These are phyloP conservation scores for Monascus purpureus DNA, from an alignment of 495 filamentous ascomycete species.

Conservation along the genomic window DNA sequence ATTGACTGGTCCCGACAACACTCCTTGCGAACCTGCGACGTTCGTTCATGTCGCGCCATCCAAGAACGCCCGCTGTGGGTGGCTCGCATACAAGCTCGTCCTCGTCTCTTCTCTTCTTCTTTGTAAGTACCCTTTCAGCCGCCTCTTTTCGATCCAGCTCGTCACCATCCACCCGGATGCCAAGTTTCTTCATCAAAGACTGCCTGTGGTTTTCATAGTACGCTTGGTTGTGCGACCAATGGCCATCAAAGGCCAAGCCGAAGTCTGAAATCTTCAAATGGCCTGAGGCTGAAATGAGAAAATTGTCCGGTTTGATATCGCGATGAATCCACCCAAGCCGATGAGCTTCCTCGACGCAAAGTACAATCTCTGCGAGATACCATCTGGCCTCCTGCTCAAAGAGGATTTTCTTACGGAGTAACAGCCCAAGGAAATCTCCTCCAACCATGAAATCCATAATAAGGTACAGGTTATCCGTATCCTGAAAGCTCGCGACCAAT, in stretches of 20 bases:
- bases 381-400: constrained; percentile 64
- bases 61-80: constrained; percentile 36
- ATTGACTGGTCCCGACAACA: constrained; percentile 92
- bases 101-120: background rate
- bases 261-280: constrained; percentile 95
- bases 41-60: constrained; percentile 65
- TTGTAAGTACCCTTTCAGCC: constrained; percentile 9
- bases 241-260: constrained; percentile 84
- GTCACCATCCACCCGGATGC: constrained; percentile 64
- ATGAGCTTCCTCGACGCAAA: constrained; percentile 90
- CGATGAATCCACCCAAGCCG: constrained; percentile 79
- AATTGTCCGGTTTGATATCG: constrained; percentile 95
- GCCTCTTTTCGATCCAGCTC: constrained; percentile 46
- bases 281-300: constrained; percentile 73
- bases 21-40: constrained; percentile 64
- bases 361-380: constrained; percentile 89
- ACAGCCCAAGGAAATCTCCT: constrained; percentile 76
- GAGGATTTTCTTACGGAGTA: constrained; percentile 71
- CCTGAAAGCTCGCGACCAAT: constrained; percentile 79
- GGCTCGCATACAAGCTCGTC: constrained; percentile 6
- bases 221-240: constrained; percentile 79
- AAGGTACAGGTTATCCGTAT: constrained; percentile 68
- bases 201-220: constrained; percentile 78
- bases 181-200: constrained; percentile 57
- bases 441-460: constrained; percentile 98